Conservation (phyloP, 1,139 yeast genomes). For the Blastobotrys apis region DNA sequence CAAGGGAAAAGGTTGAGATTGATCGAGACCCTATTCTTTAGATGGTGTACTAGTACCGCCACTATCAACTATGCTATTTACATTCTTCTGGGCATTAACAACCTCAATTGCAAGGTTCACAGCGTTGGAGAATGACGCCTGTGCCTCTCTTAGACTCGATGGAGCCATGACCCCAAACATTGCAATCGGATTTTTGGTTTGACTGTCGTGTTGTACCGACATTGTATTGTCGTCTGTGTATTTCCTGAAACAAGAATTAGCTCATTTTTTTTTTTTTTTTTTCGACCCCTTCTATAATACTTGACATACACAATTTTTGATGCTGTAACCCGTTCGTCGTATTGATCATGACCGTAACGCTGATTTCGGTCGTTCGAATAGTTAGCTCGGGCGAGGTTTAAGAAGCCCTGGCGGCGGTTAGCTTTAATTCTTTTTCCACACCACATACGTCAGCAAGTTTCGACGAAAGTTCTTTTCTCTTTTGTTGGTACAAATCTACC, state of each 20-base stretch:
- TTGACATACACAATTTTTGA: background rate
- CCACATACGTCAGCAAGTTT: conserved; percentile 17
- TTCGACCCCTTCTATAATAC: too few relatives aligned
- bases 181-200: conserved; percentile 39
- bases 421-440: background rate
- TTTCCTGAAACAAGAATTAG: background rate
- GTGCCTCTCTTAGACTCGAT: conserved; percentile 41
- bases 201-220: background rate
- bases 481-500: conserved; percentile 20
- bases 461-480: conserved; percentile 12
- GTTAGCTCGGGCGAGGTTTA: conserved; percentile 34
- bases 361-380: conserved; percentile 21
- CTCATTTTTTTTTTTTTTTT: too few relatives aligned
- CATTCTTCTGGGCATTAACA: conserved; percentile 23
- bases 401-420: conserved; percentile 25
- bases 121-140: conserved; percentile 37
- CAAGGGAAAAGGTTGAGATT: conserved; percentile 45
- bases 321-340: conserved; percentile 32
- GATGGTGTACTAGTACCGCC: background rate
- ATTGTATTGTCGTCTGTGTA: background rate
- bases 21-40: conserved; percentile 21
- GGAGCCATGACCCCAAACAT: conserved; percentile 54
- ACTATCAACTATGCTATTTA: background rate
- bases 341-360: conserved; percentile 31
- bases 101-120: conserved; percentile 34